These are phyloP conservation scores for Fusarium xylarioides DNA, from an alignment of 2,329 filamentous ascomycete species.

Conservation along the genomic window DNA sequence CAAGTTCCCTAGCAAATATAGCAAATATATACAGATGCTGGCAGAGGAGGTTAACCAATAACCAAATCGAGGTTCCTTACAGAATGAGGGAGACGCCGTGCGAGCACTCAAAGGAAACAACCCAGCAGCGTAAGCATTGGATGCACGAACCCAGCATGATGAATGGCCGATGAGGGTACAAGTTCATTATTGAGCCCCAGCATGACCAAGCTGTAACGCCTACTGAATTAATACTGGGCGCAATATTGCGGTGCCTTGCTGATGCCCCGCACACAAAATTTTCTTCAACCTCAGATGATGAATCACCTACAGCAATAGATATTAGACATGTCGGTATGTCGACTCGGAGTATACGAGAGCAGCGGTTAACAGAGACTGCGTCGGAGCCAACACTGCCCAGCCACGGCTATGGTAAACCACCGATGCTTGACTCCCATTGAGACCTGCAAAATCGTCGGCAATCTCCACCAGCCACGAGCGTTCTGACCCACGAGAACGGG, in stretches of 20 bases:
- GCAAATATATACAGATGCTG: neutral
- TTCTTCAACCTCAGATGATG: neutral
- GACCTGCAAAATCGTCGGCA: slow-evolving; percentile 20
- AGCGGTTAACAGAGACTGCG: neutral
- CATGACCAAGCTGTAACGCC: slow-evolving; percentile 16
- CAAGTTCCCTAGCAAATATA: neutral
- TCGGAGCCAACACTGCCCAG: slow-evolving; percentile 15
- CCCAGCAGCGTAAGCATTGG: neutral
- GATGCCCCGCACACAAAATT: slow-evolving; percentile 17
- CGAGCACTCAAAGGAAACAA: slow-evolving; percentile 3
- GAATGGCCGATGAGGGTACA: slow-evolving; percentile 23
- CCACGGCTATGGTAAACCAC: slow-evolving; percentile 23
- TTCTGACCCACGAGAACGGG: slow-evolving; percentile 20
- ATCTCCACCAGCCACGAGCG: slow-evolving; percentile 36
- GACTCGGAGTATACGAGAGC: neutral
- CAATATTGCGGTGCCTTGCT: slow-evolving; percentile 33
- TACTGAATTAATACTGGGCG: slow-evolving; percentile 18
- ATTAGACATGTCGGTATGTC: neutral
- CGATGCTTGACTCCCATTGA: slow-evolving; percentile 25
- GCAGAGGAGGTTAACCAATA: neutral
- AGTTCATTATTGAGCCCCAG: slow-evolving; percentile 12
- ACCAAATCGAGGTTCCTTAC: slow-evolving; percentile 14
- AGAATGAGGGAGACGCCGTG: slow-evolving; percentile 23
- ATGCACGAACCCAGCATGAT: slow-evolving; percentile 8
- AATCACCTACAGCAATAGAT: neutral